Conservation (phyloP, 805 yeast genomes). For the Cyberlindnera lachancei region DNA sequence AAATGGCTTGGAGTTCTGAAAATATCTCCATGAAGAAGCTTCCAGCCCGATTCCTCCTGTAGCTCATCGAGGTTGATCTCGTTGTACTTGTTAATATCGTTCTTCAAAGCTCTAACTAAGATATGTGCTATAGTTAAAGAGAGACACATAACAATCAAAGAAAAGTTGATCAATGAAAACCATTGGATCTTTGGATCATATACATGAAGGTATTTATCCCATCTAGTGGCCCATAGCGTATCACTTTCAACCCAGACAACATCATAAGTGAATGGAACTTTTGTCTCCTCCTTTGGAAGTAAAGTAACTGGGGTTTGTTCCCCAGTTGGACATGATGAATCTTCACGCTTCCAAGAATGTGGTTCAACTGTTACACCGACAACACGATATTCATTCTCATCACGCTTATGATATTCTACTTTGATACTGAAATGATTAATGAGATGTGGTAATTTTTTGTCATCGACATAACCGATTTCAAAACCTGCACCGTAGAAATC, state of each 20-base stretch:
- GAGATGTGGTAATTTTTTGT: conserved; percentile 47
- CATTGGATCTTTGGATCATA: conserved; percentile 92
- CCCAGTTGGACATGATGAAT: conserved; percentile 28
- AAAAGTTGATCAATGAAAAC: conserved; percentile 86
- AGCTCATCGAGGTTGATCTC: conserved; percentile 81
- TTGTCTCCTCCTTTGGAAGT: conserved; percentile 40
- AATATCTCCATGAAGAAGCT: conserved; percentile 89
- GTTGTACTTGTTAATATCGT: conserved; percentile 83
- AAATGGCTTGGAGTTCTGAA: conserved; percentile 75
- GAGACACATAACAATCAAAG: conserved; percentile 70
- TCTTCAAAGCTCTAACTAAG: conserved; percentile 68
- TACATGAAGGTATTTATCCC: conserved; percentile 94
- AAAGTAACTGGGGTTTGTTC: conserved; percentile 38
- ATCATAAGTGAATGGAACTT: conserved; percentile 78
- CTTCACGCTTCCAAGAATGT: conserved; percentile 39
- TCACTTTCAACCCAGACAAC: conserved; percentile 62
- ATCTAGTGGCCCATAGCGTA: conserved; percentile 94
- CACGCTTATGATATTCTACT: conserved; percentile 77
- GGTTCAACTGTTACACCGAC: conserved; percentile 86
- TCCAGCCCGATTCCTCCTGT: conserved; percentile 96
- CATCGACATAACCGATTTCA: conserved; percentile 65
- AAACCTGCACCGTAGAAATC: conserved; percentile 76
- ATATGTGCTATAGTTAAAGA: conserved; percentile 75
- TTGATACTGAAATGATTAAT: conserved; percentile 75
- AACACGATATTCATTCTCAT: conserved; percentile 64